Percentiles rank a stretch among this genome's conserved stretches.
Evolutionary conservation across 75 land plant genomes (phyloP).

Genomic region (Gnetum montanum): DNA sequence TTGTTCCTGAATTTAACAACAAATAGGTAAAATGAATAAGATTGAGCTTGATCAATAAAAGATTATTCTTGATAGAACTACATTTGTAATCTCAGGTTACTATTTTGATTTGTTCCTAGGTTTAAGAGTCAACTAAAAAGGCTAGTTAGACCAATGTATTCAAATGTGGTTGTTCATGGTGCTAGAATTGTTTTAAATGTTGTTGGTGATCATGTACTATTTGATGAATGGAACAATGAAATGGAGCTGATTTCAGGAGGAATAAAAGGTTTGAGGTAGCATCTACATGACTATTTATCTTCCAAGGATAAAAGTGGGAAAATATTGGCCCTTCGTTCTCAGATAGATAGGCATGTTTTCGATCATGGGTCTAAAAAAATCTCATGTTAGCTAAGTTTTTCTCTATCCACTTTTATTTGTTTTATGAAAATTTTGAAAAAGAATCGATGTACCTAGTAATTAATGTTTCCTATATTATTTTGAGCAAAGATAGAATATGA

Average conservation of each 20-base stretch:
- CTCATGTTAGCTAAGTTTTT: constrained; percentile 48
- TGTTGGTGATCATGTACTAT: constrained; percentile 76
- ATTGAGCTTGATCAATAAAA: too few species aligned
- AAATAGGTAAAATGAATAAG: too few species aligned
- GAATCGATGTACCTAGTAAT: too few species aligned
- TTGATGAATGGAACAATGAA: constrained; percentile 90
- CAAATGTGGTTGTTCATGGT: constrained; percentile 97
- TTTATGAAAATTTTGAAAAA: too few species aligned
- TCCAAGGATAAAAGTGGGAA: constrained; percentile 85
- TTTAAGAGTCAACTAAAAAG: constrained; percentile 97
- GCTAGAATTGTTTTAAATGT: constrained; percentile 94
- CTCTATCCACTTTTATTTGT: too few species aligned
- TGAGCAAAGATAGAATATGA: constrained; percentile 92
- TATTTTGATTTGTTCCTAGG: too few species aligned
- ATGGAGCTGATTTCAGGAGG: constrained; percentile 98
- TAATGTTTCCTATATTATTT: too few species aligned
- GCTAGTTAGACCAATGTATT: constrained; percentile 97
- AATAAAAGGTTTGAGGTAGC: constrained; percentile 87
- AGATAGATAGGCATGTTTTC: constrained; percentile 99
- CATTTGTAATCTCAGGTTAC: too few species aligned
- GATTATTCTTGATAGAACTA: too few species aligned
- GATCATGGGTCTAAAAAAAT: constrained; percentile 81
- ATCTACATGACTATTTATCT: constrained; percentile 67
- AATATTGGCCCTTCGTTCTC: constrained; percentile 93
- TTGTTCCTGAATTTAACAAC: too few species aligned